These are phyloP conservation scores for Auriscalpium microsporum DNA, from an alignment of 768 basidiomycete species.

Conservation along the genomic window DNA sequence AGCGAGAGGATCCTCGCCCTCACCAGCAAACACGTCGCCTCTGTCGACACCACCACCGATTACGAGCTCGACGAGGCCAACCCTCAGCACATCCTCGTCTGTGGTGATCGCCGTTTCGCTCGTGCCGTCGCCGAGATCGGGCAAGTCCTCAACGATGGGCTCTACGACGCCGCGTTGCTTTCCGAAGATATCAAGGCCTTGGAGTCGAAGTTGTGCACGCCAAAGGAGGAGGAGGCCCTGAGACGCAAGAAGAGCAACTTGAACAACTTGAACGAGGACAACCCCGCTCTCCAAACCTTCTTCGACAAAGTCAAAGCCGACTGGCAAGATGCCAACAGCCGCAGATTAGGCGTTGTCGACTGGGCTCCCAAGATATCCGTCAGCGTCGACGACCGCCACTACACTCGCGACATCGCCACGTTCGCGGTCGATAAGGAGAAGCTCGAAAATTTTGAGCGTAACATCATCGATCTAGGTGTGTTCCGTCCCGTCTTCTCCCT, in stretches of 20 bases:
- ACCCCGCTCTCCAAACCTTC: constrained; percentile 11
- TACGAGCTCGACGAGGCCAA: constrained; percentile 16
- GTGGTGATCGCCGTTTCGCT: constrained; percentile 11
- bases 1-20: constrained; percentile 18
- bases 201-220: neutral
- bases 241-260: neutral
- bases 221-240: neutral
- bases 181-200: neutral
- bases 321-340: constrained; percentile 8
- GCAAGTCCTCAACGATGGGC: constrained; percentile 5
- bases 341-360: constrained; percentile 18
- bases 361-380: constrained; percentile 21
- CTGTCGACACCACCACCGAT: constrained; percentile 15
- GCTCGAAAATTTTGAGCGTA: constrained; percentile 13
- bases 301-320: constrained; percentile 8
- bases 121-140: constrained; percentile 8
- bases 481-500: neutral
- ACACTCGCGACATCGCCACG: constrained; percentile 18
- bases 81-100: constrained; percentile 14
- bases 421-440: constrained; percentile 19
- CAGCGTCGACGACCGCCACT: constrained; percentile 15
- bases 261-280: constrained; percentile 9
- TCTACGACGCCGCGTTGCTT: constrained; percentile 1
- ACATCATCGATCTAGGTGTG: no score
- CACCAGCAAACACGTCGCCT: constrained; percentile 19